Conservation (phyloP, 148 eudicot genomes). For the Selenicereus undatus region DNA sequence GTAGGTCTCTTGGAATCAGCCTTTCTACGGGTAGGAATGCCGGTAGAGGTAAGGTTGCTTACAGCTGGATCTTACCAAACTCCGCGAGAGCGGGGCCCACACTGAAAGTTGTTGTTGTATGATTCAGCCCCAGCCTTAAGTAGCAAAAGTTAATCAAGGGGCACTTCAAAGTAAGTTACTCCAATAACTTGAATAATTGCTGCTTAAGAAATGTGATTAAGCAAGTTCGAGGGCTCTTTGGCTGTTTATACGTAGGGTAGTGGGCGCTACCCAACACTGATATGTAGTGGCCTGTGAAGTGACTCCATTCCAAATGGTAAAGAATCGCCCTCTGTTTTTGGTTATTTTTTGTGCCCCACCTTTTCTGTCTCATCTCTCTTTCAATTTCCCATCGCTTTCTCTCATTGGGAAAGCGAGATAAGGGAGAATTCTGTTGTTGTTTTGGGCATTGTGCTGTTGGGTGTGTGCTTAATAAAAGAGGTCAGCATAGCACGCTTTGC, state of each 20-base stretch:
- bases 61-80: too few species aligned
- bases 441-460: slow-evolving; percentile 15
- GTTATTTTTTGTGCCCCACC: background rate
- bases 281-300: slow-evolving; percentile 5
- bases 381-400: background rate
- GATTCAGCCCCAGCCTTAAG: too few species aligned
- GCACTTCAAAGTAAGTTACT: background rate
- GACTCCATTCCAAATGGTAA: slow-evolving; percentile 16
- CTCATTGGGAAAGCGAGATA: background rate
- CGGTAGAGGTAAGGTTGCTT: too few species aligned
- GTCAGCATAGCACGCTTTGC: slow-evolving; percentile 41
- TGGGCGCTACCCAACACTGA: background rate
- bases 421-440: slow-evolving; percentile 11
- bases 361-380: background rate
- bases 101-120: too few species aligned
- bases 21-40: too few species aligned
- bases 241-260: too few species aligned
- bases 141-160: too few species aligned
- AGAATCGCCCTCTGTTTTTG: slow-evolving; percentile 14
- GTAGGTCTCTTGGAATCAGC: too few species aligned
- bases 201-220: background rate
- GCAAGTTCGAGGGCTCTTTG: too few species aligned
- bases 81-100: too few species aligned
- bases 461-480: slow-evolving; percentile 14
- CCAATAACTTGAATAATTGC: background rate